Conservation (phyloP, 140 eudicot species). For the Cichorium intybus region DNA sequence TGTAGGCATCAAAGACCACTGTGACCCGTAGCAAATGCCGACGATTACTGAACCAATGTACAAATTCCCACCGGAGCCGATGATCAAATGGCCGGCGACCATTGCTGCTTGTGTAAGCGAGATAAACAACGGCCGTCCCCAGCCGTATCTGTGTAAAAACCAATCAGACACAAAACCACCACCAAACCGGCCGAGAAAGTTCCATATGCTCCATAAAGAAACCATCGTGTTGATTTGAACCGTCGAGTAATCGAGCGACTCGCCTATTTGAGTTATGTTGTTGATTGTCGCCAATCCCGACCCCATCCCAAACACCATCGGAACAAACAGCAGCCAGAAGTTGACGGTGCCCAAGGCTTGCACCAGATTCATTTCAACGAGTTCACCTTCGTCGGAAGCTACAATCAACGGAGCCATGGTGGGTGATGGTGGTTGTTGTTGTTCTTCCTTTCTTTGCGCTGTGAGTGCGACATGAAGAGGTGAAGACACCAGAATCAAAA, state of each 20-base stretch:
- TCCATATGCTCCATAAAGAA: slow-evolving; percentile 95
- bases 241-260: slow-evolving; percentile 59
- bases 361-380: slow-evolving; percentile 45
- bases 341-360: slow-evolving; percentile 58
- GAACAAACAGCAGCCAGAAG: slow-evolving; percentile 74
- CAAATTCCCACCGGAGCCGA: slow-evolving; percentile 78
- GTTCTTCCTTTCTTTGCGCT: slow-evolving; percentile 37
- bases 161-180: slow-evolving; percentile 77
- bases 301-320: slow-evolving; percentile 83
- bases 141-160: slow-evolving; percentile 55
- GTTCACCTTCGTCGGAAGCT: slow-evolving; percentile 9
- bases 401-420: slow-evolving; percentile 33
- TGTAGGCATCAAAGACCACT: slow-evolving; percentile 94
- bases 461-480: slow-evolving; percentile 54
- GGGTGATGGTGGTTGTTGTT: slow-evolving; percentile 11
- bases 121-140: slow-evolving; percentile 71
- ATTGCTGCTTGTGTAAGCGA: slow-evolving; percentile 55
- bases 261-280: slow-evolving; percentile 76
- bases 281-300: slow-evolving; percentile 86
- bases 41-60: slow-evolving; percentile 71
- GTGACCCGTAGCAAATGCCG: slow-evolving; percentile 82
- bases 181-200: slow-evolving; percentile 86
- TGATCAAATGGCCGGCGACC: slow-evolving; percentile 63
- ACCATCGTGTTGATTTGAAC: slow-evolving; percentile 57
- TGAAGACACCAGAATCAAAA: slow-evolving; percentile 46